phyloP scores from a whole-genome alignment of 1,284 basidiomycete species.

The Gymnopus androsaceus region DNA sequence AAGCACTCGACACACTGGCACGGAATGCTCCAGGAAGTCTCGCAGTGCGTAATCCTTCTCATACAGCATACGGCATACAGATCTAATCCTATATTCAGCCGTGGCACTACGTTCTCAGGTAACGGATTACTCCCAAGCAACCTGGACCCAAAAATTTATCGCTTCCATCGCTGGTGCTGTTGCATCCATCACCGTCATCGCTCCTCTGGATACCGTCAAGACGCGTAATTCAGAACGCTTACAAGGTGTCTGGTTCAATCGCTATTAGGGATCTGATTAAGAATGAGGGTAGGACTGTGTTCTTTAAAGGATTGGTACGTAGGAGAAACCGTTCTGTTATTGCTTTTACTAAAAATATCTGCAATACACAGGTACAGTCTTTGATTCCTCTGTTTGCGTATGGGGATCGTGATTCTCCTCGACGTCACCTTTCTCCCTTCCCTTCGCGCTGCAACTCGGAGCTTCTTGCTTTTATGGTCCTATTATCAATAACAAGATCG shows the following conservation, averaged over 20 bases:
- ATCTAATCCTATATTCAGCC: no score
- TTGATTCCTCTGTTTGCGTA: no score
- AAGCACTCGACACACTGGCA: no score
- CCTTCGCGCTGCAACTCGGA: no score
- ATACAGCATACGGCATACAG: no score
- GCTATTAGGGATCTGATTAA: slow-evolving; percentile 88
- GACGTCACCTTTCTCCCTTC: no score
- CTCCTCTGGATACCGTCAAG: slow-evolving; percentile 95
- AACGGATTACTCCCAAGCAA: slow-evolving; percentile 89
- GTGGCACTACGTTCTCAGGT: slow-evolving; percentile 95
- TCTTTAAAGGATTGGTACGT: slow-evolving; percentile 93
- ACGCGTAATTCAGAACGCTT: slow-evolving; percentile 96
- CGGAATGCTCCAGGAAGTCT: slow-evolving; percentile 96
- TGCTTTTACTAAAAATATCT: no score
- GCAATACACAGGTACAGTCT: no score
- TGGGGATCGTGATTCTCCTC: no score
- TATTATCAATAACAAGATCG: no score
- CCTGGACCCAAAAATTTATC: slow-evolving; percentile 94
- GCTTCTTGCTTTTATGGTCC: no score
- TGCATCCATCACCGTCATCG: slow-evolving; percentile 94
- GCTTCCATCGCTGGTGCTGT: slow-evolving; percentile 94
- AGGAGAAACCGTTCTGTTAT: no score
- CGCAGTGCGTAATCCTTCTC: slow-evolving; percentile 78
- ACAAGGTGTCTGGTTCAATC: slow-evolving; percentile 83
- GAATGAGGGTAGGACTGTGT: slow-evolving; percentile 83